A percentile compares a stretch with the other conserved stretches of the same genome.
Conservation (phyloP, 2,329 filamentous ascomycete species). For the Aureobasidium mangrovei region DNA sequence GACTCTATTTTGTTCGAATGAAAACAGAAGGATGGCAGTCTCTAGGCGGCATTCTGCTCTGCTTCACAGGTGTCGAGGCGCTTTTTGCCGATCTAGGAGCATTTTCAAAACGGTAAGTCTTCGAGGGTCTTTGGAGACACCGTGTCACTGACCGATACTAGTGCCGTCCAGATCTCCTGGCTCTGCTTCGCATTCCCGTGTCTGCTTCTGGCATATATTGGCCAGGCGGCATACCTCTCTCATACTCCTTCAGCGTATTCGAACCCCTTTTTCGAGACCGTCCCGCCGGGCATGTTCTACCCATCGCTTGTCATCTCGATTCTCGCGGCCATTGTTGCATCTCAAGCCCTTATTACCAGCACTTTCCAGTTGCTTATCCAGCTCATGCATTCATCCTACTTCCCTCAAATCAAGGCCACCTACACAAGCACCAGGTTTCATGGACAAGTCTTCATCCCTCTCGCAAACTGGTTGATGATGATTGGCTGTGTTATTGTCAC, state of each 20-base stretch:
- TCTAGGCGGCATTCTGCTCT: slow-evolving; percentile 59
- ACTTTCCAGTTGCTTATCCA: slow-evolving; percentile 64
- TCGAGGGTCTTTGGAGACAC: background rate
- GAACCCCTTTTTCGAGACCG: slow-evolving; percentile 67
- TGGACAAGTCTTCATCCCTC: slow-evolving; percentile 67
- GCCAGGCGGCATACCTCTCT: slow-evolving; percentile 66
- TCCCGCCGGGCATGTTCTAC: slow-evolving; percentile 59
- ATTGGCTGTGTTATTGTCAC: slow-evolving; percentile 66
- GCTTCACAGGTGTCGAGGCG: slow-evolving; percentile 71
- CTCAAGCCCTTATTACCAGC: slow-evolving; percentile 69
- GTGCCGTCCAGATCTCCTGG: slow-evolving; percentile 67
- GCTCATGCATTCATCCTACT: slow-evolving; percentile 65
- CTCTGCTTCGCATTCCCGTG: slow-evolving; percentile 53
- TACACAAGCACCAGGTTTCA: slow-evolving; percentile 64
- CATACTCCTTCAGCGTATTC: slow-evolving; percentile 50
- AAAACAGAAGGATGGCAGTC: slow-evolving; percentile 53
- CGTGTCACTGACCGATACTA: slow-evolving; percentile 19
- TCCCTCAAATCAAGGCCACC: slow-evolving; percentile 64
- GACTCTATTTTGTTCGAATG: slow-evolving; percentile 52
- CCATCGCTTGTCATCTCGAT: slow-evolving; percentile 57
- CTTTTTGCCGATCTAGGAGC: slow-evolving; percentile 71
- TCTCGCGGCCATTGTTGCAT: slow-evolving; percentile 61
- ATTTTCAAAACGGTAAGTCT: slow-evolving; percentile 45
- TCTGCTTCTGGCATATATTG: slow-evolving; percentile 56
- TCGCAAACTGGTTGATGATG: slow-evolving; percentile 71